Base-by-base conservation (phyloP, 2,329 filamentous ascomycete species). In the Fusarium metavorans region DNA sequence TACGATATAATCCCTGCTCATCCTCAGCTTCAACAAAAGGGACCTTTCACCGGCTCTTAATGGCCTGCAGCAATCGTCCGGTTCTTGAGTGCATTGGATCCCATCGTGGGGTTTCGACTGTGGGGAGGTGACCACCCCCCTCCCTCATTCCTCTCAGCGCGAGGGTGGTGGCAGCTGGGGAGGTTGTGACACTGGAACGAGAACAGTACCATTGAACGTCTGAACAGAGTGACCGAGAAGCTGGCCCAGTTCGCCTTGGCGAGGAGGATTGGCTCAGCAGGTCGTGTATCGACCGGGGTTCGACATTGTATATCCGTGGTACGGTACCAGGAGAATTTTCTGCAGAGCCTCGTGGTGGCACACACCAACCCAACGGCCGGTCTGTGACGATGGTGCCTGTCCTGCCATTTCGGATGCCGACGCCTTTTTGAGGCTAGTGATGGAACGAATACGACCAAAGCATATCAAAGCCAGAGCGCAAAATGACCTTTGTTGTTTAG, bases 321-420 rank as follows among this genome's bases (percentile, higher is more conserved):
- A 45, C 41, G 8, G 23, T 60, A 50, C 64, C 57, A 48, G 43
- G 65, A 34, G 45, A 37, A 20, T 63, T 52, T 30, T 39, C 18
- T 52, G 48, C 50, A 59, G 63, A 67, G 59, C 27, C 54, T 52
- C 50, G 43, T 56, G 35, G 45, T 69, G 68, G 68, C 66, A 68
- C 61, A 30, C 30, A 32, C 32, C 23, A 37, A 58, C 35, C 45
- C 23, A 64, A 25, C 41, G n/a, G 45, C 34, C 27, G 20, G 25
- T 61, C 48, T 35, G 43, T 48, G 69, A 65, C 66, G 34, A 66
- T 69, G 61, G 66, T 60, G n/a, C 30, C 57, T 56, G 62, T 63
- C 69, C 62, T 68, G 69, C 50, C 62, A 69, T 71, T 63, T 71
- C 69, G 66, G 69, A 64, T 59, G 56, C 45, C 56, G 59, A 60